Percentiles rank a stretch among this genome's conserved stretches.
Evolutionary conservation across 768 basidiomycete genomes (phyloP).

Genomic region (Multifurca ochricompacta): DNA sequence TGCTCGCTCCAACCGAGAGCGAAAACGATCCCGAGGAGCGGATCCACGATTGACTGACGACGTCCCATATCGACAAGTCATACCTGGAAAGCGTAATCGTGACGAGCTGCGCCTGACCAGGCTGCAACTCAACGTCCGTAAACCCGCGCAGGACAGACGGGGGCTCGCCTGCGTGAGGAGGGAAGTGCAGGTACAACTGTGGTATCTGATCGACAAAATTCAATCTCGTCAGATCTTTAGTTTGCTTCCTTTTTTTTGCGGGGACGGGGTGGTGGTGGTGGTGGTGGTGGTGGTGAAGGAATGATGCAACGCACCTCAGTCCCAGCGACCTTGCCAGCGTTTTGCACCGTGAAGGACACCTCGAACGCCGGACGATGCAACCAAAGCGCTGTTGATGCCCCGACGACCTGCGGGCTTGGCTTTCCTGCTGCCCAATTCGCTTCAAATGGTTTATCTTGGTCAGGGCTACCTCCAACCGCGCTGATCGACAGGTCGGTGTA

Average conservation of each 20-base stretch:
- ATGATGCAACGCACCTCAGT: slow-evolving; percentile 51
- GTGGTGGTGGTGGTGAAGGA: too few species aligned
- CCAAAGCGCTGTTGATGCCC: slow-evolving; percentile 59
- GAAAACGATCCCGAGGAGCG: slow-evolving; percentile 27
- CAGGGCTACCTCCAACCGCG: slow-evolving; percentile 28
- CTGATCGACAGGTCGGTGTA: slow-evolving; percentile 53
- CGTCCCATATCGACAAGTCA: slow-evolving; percentile 30
- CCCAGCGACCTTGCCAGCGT: slow-evolving; percentile 56
- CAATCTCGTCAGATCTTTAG: too few species aligned
- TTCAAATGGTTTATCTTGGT: slow-evolving; percentile 34
- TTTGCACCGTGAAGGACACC: slow-evolving; percentile 58
- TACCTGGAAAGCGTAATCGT: slow-evolving; percentile 21
- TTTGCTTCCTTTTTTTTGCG: background rate
- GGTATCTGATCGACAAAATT: too few species aligned
- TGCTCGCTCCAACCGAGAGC: slow-evolving; percentile 27
- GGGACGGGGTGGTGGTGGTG: too few species aligned
- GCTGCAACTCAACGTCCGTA: slow-evolving; percentile 20
- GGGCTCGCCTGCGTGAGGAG: slow-evolving; percentile 54
- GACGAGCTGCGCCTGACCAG: slow-evolving; percentile 20
- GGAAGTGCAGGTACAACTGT: slow-evolving; percentile 70
- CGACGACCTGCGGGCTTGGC: slow-evolving; percentile 45
- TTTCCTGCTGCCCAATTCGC: slow-evolving; percentile 54
- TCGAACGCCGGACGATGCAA: slow-evolving; percentile 57
- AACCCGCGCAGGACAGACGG: slow-evolving; percentile 47
- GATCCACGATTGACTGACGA: slow-evolving; percentile 29